Conservation (phyloP, 2,329 filamentous ascomycete genomes). For the Dactylellina haptotyla region DNA sequence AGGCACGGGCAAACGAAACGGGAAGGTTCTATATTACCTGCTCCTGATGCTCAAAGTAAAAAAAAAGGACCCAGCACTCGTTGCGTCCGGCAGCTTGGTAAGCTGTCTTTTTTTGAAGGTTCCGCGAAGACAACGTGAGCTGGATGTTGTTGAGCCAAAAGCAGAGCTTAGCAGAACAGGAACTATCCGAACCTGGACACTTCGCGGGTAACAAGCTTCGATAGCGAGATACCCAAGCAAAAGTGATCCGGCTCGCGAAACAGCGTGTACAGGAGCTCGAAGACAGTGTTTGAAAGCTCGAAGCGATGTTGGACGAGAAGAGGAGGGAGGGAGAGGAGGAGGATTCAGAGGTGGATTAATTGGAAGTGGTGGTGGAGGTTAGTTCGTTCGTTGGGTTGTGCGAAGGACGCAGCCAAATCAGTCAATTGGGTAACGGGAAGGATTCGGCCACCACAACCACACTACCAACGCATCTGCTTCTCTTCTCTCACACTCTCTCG, state of each 20-base stretch:
- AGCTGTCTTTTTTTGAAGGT: conserved; percentile 29
- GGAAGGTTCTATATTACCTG: conserved; percentile 13
- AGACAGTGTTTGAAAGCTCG: conserved; percentile 8
- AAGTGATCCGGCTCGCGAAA: conserved; percentile 9
- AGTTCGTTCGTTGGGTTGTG: not conserved
- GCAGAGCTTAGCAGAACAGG: too few species aligned
- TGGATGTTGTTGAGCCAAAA: conserved; percentile 17
- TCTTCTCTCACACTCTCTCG: conserved; percentile 16
- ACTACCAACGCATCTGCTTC: too few species aligned
- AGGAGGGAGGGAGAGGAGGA: conserved; percentile 7
- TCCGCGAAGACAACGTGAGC: conserved; percentile 42
- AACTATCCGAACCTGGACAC: conserved; percentile 16
- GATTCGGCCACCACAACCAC: conserved; percentile 47
- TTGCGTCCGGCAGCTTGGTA: conserved; percentile 24
- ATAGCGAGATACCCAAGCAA: not conserved
- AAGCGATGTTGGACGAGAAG: conserved; percentile 9
- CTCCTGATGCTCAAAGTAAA: not conserved
- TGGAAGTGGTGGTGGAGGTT: not conserved
- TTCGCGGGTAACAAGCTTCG: conserved; percentile 9
- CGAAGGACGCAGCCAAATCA: not conserved
- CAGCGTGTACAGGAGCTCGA: not conserved
- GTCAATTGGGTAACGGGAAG: conserved; percentile 25
- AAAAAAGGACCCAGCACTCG: not conserved
- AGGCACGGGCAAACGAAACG: not conserved
- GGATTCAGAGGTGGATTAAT: not conserved